Evolutionary conservation across 345 rosid genomes (phyloP), one percentile per base, ranked within the genome.

Genomic region (Gossypioides kirkii): DNA sequence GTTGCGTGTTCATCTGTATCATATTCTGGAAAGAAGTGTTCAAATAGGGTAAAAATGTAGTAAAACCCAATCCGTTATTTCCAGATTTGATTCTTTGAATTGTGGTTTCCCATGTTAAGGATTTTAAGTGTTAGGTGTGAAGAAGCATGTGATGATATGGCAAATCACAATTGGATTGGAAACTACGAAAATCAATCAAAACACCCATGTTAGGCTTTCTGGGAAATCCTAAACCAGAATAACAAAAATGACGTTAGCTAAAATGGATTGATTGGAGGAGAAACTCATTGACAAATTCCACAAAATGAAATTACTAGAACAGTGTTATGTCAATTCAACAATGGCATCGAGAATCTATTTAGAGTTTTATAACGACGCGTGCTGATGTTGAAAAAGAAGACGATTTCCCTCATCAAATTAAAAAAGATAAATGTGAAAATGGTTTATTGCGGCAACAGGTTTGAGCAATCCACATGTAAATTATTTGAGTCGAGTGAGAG

Each of bases 61-160:
- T 14, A 14, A 49, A 49, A 53, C 10, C n/a, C 62, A 54, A 52
- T 36, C 16, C 26, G 54, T 70, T 4, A 36, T n/a, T 6, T 70
- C 26, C 28, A 53, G 61, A 36, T 70, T 26, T 53, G 13, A 32
- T 42, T 64, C 45, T 59, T 16, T 53, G 61, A 23, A 25, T 47
- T 25, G 41, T 68, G 16, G 10, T 4, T 38, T 62, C 41, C 25
- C 26, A 3, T 28, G 38, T 45, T 17, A 38, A 64, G 5, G 5
- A 4, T 5, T 32, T 32, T 6, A 32, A 32, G 7, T 5, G 38
- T 32, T 32, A 32, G 38, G 38, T 32, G 38, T 32, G 38, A 32
- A 7, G 42, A 14, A 14, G 58, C 62, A 76, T 63, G 71, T 71
- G 72, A 55, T 17, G 16, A 22, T 32, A 2, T 17, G 63, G 61